A percentile compares a stretch with the other conserved stretches of the same genome.
These are phyloP conservation scores for Ogataea degrootiae DNA, from an alignment of 805 yeast genomes.

Conservation along the genomic window DNA sequence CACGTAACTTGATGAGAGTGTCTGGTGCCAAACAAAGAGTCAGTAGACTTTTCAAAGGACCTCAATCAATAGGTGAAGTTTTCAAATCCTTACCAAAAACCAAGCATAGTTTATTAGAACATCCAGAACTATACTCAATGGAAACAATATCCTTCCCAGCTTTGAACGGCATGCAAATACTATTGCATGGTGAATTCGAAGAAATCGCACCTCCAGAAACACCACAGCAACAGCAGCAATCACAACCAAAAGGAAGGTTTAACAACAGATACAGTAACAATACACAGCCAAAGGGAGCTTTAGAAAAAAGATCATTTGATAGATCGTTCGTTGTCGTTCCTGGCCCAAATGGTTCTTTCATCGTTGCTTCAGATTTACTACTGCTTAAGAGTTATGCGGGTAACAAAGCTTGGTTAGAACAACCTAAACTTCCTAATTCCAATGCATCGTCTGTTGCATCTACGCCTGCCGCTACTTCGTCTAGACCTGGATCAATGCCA, in stretches of 20 bases:
- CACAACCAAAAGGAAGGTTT: conserved; percentile 8
- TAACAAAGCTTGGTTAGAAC: conserved; percentile 47
- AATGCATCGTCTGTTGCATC: conserved; percentile 13
- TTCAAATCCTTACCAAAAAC: conserved; percentile 75
- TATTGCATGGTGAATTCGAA: conserved; percentile 79
- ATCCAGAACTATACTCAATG: conserved; percentile 66
- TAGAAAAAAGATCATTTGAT: conserved; percentile 75
- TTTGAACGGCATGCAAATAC: conserved; percentile 71
- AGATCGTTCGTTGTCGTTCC: conserved; percentile 74
- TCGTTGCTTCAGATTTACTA: conserved; percentile 85
- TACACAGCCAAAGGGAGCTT: conserved; percentile 22
- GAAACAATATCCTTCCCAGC: conserved; percentile 72
- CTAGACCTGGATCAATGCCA: conserved; percentile 4
- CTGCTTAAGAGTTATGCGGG: conserved; percentile 59
- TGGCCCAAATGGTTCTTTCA: conserved; percentile 60
- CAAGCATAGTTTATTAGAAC: conserved; percentile 59
- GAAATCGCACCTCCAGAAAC: conserved; percentile 57
- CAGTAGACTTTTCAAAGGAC: conserved; percentile 63
- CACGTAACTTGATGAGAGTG: conserved; percentile 72
- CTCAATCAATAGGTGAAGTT: conserved; percentile 52
- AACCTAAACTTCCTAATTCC: conserved; percentile 2
- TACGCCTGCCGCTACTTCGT: conserved; percentile 13
- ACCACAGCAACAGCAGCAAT: conserved; percentile 11
- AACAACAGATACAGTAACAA: conserved; percentile 22
- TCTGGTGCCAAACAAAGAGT: conserved; percentile 50